Conservation (phyloP, 129 eudicot species). For the Artemisia argyi region DNA sequence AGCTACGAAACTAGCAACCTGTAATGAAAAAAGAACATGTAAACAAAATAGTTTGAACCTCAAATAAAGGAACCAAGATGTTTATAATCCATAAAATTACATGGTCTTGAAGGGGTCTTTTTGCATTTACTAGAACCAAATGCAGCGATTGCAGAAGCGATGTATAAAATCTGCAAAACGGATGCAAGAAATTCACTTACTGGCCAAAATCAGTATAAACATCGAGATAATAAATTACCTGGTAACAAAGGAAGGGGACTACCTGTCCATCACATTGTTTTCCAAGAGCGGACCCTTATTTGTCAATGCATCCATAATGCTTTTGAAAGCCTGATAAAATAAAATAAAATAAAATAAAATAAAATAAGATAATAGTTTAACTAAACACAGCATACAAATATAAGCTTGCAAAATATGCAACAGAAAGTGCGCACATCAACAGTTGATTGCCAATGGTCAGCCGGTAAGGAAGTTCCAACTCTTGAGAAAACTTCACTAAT, state of each 20-base stretch:
- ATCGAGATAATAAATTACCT: slow-evolving; percentile 1
- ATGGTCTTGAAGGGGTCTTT: slow-evolving; percentile 74
- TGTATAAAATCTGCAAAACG: slow-evolving; percentile 60
- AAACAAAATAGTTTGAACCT: neutral
- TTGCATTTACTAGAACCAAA: slow-evolving; percentile 72
- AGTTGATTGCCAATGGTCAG: slow-evolving; percentile 64
- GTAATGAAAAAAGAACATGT: slow-evolving; percentile 17
- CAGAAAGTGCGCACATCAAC: slow-evolving; percentile 51
- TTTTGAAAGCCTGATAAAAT: slow-evolving; percentile 58
- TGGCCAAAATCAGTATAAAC: slow-evolving; percentile 7
- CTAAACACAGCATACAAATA: neutral
- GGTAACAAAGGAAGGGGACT: slow-evolving; percentile 23
- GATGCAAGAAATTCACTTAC: slow-evolving; percentile 16
- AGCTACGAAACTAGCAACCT: slow-evolving; percentile 89
- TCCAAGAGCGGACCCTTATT: slow-evolving; percentile 59
- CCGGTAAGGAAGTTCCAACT: slow-evolving; percentile 60
- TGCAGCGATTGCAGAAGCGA: slow-evolving; percentile 85
- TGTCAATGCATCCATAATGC: slow-evolving; percentile 63
- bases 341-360: neutral
- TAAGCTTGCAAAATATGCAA: neutral
- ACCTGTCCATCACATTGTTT: slow-evolving; percentile 68
- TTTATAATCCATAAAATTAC: slow-evolving; percentile 33
- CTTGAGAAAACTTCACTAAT: slow-evolving; percentile 72
- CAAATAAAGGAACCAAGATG: neutral
- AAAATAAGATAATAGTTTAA: too few species aligned